Evolutionary conservation across 129 eudicot genomes (phyloP).

Genomic region (Deinandra increscens): DNA sequence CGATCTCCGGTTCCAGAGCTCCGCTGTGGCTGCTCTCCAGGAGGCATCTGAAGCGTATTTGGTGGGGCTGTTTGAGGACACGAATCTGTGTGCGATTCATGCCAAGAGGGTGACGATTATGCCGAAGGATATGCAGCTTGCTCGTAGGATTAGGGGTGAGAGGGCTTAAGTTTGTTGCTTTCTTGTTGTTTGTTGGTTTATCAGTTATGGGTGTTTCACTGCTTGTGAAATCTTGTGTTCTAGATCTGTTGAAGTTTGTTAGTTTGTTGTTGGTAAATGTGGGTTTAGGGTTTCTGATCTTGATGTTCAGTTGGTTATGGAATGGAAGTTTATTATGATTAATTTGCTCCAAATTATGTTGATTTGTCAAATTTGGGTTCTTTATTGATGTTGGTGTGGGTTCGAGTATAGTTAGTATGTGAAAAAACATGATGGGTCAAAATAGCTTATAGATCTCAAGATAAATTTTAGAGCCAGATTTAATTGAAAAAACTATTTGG

Average conservation of each 20-base stretch:
- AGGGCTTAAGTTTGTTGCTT: conserved; percentile 43
- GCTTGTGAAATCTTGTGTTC: conserved; percentile 19
- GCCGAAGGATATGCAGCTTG: conserved; percentile 59
- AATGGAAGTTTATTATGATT: not conserved
- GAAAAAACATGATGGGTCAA: too few species aligned
- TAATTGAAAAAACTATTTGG: too few species aligned
- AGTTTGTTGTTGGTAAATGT: not conserved
- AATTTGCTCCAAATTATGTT: not conserved
- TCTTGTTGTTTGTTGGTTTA: not conserved
- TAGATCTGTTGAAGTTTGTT: not conserved
- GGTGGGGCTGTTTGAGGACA: conserved; percentile 52
- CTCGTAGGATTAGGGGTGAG: conserved; percentile 49
- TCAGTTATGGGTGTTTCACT: not conserved
- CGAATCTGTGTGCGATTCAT: conserved; percentile 49
- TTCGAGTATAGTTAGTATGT: too few species aligned
- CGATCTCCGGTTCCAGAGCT: conserved; percentile 51
- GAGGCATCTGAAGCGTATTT: conserved; percentile 52
- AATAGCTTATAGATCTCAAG: too few species aligned
- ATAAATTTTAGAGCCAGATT: too few species aligned
- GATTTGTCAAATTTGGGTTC: too few species aligned
- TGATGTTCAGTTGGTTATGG: not conserved
- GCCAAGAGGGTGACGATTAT: conserved; percentile 53
- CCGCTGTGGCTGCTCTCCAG: conserved; percentile 50
- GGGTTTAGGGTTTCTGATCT: not conserved
- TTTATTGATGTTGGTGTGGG: too few species aligned